These are phyloP conservation scores for Wallacemonas sp. DNA, from an alignment of 208 protist species.

Conservation along the genomic window DNA sequence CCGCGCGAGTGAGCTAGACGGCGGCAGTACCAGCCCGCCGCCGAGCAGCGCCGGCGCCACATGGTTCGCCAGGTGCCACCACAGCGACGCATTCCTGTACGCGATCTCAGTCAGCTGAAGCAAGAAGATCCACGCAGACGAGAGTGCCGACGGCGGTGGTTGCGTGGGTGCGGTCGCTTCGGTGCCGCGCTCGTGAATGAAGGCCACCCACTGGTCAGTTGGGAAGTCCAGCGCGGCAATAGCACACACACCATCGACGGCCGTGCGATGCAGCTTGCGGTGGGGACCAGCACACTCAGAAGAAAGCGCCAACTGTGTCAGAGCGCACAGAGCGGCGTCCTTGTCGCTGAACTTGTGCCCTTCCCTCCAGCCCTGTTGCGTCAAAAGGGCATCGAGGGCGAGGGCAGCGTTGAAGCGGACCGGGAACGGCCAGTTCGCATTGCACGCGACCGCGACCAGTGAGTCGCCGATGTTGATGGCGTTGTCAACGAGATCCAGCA, in stretches of 20 bases:
- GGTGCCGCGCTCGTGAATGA: conserved; percentile 27
- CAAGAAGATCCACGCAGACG: background rate
- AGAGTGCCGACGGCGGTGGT: background rate
- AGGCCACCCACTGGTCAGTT: conserved; percentile 34
- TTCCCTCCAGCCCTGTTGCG: conserved; percentile 30
- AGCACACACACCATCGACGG: conserved; percentile 30
- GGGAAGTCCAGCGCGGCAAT: conserved; percentile 46
- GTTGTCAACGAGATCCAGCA: conserved; percentile 35
- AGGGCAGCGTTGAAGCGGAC: conserved; percentile 50
- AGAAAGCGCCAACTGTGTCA: conserved; percentile 20
- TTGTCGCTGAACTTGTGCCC: conserved; percentile 52
- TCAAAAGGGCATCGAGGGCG: conserved; percentile 48
- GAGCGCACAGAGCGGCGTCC: conserved; percentile 15
- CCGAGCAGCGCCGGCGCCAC: conserved; percentile 25
- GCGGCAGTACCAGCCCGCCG: background rate
- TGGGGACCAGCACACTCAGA: background rate
- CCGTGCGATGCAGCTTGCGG: conserved; percentile 23
- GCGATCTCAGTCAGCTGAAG: background rate
- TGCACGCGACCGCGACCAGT: conserved; percentile 35
- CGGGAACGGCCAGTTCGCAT: conserved; percentile 11
- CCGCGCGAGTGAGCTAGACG: conserved; percentile 14
- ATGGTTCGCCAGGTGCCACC: conserved; percentile 34
- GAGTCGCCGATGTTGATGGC: conserved; percentile 63
- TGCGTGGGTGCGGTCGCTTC: background rate
- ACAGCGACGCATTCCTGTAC: conserved; percentile 32